phyloP scores from a whole-genome alignment of 495 filamentous ascomycete genomes.

The Hypoxylon fuscum region DNA sequence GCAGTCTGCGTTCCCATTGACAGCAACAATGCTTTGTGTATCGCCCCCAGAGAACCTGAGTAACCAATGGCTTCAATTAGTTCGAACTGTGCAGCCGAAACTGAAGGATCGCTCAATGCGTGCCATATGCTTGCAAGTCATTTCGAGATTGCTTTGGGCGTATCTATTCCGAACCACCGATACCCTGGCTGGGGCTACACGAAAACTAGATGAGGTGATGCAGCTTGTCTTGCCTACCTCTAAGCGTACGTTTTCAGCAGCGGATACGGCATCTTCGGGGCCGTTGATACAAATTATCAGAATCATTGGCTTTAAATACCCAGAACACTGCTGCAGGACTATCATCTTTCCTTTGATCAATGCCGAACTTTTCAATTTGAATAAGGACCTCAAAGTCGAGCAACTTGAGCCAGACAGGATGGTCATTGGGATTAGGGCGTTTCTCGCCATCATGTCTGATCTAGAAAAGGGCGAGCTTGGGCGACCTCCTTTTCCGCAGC shows the following conservation, averaged over 20 bases:
- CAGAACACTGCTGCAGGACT: conserved; percentile 88
- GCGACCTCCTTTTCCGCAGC: conserved; percentile 81
- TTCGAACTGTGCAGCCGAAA: conserved; percentile 76
- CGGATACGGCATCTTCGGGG: conserved; percentile 82
- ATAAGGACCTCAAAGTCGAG: conserved; percentile 85
- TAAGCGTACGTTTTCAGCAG: conserved; percentile 78
- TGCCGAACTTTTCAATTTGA: conserved; percentile 81
- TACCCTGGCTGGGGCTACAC: conserved; percentile 67
- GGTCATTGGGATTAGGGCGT: conserved; percentile 93
- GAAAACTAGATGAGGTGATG: conserved; percentile 87
- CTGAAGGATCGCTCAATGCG: conserved; percentile 84
- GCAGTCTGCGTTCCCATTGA: conserved; percentile 84
- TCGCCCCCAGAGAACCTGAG: conserved; percentile 85
- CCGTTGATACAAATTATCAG: conserved; percentile 92
- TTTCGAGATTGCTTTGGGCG: conserved; percentile 94
- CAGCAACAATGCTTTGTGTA: conserved; percentile 84
- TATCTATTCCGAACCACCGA: conserved; percentile 89
- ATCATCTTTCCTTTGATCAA: conserved; percentile 96
- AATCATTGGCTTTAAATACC: conserved; percentile 93
- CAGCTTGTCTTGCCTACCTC: conserved; percentile 80
- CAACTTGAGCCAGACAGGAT: conserved; percentile 96
- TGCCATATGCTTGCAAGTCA: conserved; percentile 83
- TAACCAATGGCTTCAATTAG: conserved; percentile 83
- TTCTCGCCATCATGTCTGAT: conserved; percentile 90
- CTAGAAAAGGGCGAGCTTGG: conserved; percentile 85